phyloP scores from a whole-genome alignment of 495 filamentous ascomycete species.

The Aspergillus baeticus region DNA sequence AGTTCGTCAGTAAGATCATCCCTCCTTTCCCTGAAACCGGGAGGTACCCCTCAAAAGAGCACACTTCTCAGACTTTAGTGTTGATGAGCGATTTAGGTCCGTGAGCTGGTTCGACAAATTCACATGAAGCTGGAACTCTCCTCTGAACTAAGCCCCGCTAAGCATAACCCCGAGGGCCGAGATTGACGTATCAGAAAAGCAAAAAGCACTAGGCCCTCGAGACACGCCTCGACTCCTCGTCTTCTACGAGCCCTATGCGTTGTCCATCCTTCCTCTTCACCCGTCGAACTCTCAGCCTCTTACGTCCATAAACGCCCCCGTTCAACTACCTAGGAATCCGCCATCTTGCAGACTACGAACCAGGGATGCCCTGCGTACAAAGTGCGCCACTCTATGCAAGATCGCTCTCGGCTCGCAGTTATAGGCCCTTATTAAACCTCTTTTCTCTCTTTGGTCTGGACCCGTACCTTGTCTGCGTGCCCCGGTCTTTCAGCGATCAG shows the following conservation, averaged over 20 bases:
- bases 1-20: background rate
- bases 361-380: constrained; percentile 14
- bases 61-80: background rate
- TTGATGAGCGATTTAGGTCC: background rate
- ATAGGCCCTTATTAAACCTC: background rate
- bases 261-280: constrained; percentile 14
- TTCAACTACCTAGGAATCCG: background rate
- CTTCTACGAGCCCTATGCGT: constrained; percentile 12
- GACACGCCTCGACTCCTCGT: background rate
- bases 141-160: background rate
- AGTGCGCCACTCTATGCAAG: constrained; percentile 8
- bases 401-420: background rate
- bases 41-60: background rate
- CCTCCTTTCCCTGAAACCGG: background rate
- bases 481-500: background rate
- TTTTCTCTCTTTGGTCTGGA: background rate
- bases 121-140: background rate
- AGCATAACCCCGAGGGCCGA: constrained; percentile 2
- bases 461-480: background rate
- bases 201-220: constrained; percentile 2
- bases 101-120: background rate
- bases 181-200: constrained; percentile 12
- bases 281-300: background rate
- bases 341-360: background rate
- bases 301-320: constrained; percentile 8